Conservation (phyloP, 305 asterid genomes). For the Fraxinus angustifolia region DNA sequence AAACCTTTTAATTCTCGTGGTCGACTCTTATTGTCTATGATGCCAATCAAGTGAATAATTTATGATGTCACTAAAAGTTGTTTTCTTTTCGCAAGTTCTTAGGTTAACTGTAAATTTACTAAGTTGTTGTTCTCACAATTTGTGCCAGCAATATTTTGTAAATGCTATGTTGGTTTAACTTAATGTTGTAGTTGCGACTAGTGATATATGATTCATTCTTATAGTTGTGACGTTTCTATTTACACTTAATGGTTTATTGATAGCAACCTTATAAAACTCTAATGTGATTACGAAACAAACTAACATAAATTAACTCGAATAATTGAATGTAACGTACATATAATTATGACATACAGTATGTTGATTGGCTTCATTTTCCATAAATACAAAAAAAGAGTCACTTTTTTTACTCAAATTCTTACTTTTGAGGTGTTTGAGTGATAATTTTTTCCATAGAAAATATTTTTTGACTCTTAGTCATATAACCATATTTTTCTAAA, state of each 20-base stretch:
- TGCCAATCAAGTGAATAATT: background rate
- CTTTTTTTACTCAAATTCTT: no score
- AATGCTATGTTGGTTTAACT: background rate
- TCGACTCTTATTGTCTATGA: background rate
- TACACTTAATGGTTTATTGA: no score
- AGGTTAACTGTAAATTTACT: background rate
- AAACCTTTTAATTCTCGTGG: background rate
- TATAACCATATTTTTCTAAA: no score
- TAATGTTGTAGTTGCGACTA: background rate
- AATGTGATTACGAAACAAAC: background rate
- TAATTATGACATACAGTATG: no score
- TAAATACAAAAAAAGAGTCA: no score
- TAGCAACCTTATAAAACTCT: background rate
- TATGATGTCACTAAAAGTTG: background rate
- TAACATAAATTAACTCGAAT: background rate
- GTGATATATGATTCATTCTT: background rate
- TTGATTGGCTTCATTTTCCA: no score
- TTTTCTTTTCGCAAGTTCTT: background rate
- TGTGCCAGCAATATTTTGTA: background rate
- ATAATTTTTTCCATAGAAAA: no score
- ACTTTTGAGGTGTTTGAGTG: no score
- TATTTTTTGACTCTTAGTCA: no score
- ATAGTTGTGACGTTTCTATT: background rate
- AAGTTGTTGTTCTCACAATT: background rate
- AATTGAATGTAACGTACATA: background rate